Evolutionary conservation across 2,329 filamentous ascomycete species (phyloP), one percentile per base, ranked within the genome.

Genomic region (Ophiocordyceps australis): DNA sequence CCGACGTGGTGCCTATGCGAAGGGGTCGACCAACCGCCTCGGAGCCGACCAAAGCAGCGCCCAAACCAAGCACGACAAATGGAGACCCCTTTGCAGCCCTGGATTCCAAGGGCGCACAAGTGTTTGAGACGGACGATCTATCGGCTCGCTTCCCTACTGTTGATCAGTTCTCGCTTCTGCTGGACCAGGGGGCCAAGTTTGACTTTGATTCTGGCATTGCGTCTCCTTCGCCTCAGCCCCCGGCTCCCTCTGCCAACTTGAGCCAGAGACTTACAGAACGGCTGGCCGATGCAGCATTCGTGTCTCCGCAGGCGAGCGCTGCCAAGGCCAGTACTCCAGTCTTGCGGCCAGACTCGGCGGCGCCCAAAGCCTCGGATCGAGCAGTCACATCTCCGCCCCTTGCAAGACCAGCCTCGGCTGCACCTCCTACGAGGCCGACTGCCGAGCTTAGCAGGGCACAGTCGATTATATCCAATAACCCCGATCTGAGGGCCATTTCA

Each of bases 1-100:
- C 89, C 7, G 82, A 94, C 14, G 82, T 98, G 33, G 74, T 79
- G 20, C 89, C 86, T 1, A 95, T 95, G 89, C 70, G 89, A 32
- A 68, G 89, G 52, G 89, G 89, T 4, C 78, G 83, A 12, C 52
- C 59, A 14, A 49, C 47, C 5, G 42, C 55, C 11, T 46, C 52
- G 13, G 40, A 45, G 15, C 36, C 38, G 15, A 59, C 39, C 38
- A 56, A 32, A 39, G 53, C 65, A 65, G 26, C 38, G 16, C 59
- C 39, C 40, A 56, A 31, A 39, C 54, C 66, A 65, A 27, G 21
- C 5, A 5, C 12, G 22, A 65, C 72, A 2, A 62, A 64, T 15
- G 72, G 67, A 24, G 89, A 98, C 47, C 89, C 89, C 0, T 98
- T 95, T 46, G 82, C 82, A 12, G 82, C 81, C 1, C 62, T 98